These are phyloP conservation scores for Alliaria petiolata DNA, from an alignment of 345 rosid species.

Conservation along the genomic window DNA sequence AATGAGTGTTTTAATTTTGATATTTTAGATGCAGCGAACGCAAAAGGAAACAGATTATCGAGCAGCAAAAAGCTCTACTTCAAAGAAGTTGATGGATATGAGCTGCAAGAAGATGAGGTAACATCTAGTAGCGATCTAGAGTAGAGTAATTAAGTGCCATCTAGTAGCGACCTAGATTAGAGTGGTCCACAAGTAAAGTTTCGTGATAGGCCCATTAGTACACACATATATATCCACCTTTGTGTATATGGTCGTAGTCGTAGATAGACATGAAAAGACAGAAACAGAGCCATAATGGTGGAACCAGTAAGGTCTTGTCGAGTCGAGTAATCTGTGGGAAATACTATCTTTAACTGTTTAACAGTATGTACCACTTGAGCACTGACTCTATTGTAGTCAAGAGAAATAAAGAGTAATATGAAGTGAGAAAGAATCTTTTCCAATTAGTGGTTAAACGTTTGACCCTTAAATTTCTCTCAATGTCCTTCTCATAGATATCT, in stretches of 20 bases:
- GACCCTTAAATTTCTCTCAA: neutral
- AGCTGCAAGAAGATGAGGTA: slow-evolving; percentile 14
- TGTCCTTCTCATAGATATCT: slow-evolving; percentile 20
- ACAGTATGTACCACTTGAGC: slow-evolving; percentile 27
- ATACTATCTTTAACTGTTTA: slow-evolving; percentile 29
- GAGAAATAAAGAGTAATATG: neutral
- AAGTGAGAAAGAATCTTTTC: slow-evolving; percentile 22
- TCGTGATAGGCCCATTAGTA: slow-evolving; percentile 10
- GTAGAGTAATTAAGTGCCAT: neutral
- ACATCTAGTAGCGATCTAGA: neutral
- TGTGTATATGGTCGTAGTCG: slow-evolving; percentile 6
- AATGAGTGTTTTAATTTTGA: neutral
- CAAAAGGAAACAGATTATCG: neutral
- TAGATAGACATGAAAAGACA: slow-evolving; percentile 10
- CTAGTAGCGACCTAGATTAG: neutral
- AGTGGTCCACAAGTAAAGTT: slow-evolving; percentile 24
- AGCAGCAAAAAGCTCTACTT: neutral
- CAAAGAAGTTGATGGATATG: slow-evolving; percentile 7
- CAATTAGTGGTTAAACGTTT: slow-evolving; percentile 5
- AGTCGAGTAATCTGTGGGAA: slow-evolving; percentile 5
- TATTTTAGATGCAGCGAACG: neutral
- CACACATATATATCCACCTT: slow-evolving; percentile 9
- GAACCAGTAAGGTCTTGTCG: slow-evolving; percentile 11
- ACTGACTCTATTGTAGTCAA: slow-evolving; percentile 18
- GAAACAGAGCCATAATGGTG: slow-evolving; percentile 2